Conservation (phyloP, 2,329 filamentous ascomycete genomes). For the Chrysoporthe cubensis region DNA sequence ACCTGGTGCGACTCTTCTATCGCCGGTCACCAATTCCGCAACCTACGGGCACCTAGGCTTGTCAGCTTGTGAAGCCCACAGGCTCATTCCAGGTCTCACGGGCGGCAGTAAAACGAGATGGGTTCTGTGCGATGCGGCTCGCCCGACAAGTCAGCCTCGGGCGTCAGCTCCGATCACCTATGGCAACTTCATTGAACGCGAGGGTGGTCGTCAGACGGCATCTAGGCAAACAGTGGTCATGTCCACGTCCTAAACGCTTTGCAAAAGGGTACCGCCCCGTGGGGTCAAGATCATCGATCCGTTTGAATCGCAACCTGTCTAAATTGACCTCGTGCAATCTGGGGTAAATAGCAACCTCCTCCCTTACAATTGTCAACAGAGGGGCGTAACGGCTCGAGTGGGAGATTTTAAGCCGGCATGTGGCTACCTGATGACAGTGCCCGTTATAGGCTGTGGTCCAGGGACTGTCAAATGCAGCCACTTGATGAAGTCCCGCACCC, state of each 20-base stretch:
- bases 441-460: not conserved
- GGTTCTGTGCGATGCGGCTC: not conserved
- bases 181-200: not conserved
- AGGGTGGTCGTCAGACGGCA: constrained; percentile 5
- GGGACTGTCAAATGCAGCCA: constrained; percentile 2
- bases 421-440: constrained; percentile 1
- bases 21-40: not conserved
- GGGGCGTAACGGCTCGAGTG: not conserved
- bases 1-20: constrained; percentile 1
- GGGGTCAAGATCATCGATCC: not conserved
- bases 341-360: constrained; percentile 11
- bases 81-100: constrained; percentile 11
- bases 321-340: constrained; percentile 12
- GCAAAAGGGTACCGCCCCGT: not conserved
- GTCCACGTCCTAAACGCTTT: constrained; percentile 4
- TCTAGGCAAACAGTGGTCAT: constrained; percentile 14
- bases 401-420: not conserved
- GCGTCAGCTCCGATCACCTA: constrained; percentile 8
- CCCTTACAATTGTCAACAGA: not conserved
- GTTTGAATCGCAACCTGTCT: constrained; percentile 13
- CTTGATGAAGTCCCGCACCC: constrained; percentile 1
- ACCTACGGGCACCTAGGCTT: constrained; percentile 6
- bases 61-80: constrained; percentile 10
- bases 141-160: constrained; percentile 2
- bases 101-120: constrained; percentile 15